Conservation (phyloP, 1,139 yeast species). For the Schizosaccharomyces versatilis region DNA sequence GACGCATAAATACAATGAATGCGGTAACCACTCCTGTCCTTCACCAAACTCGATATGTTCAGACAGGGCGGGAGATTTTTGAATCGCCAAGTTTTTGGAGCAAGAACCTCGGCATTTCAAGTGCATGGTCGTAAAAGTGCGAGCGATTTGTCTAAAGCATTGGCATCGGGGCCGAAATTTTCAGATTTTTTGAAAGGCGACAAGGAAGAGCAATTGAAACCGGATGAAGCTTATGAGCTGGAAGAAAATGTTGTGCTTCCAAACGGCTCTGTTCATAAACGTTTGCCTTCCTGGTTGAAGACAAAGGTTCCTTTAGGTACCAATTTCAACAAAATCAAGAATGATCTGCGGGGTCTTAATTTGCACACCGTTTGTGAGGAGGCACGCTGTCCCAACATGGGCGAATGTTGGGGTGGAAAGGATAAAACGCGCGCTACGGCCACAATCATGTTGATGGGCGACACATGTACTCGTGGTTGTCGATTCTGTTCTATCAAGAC, state of each 20-base stretch:
- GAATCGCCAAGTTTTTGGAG: no score
- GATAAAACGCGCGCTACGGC: slow-evolving; percentile 91
- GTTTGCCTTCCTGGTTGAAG: slow-evolving; percentile 71
- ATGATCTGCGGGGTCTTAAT: slow-evolving; percentile 70
- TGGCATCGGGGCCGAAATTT: neutral
- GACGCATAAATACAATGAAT: no score
- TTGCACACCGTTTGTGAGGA: slow-evolving; percentile 82
- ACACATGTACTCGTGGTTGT: slow-evolving; percentile 96
- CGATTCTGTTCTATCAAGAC: slow-evolving; percentile 95
- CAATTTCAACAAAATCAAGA: slow-evolving; percentile 54
- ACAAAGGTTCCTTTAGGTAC: slow-evolving; percentile 77
- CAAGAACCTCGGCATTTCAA: no score
- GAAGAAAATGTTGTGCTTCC: neutral
- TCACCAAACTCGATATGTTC: no score
- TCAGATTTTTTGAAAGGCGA: neutral
- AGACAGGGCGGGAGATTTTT: no score
- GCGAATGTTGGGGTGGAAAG: slow-evolving; percentile 98
- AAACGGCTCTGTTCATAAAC: neutral
- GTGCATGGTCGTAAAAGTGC: no score
- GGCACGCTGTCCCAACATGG: slow-evolving; percentile 94
- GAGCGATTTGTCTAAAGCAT: neutral
- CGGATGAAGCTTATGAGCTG: neutral
- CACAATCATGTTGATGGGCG: slow-evolving; percentile 94
- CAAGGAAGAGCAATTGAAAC: neutral
- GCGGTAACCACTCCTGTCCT: no score